Base-by-base conservation (phyloP, 257 asterid genomes). In the Thymus mandschuricus region DNA sequence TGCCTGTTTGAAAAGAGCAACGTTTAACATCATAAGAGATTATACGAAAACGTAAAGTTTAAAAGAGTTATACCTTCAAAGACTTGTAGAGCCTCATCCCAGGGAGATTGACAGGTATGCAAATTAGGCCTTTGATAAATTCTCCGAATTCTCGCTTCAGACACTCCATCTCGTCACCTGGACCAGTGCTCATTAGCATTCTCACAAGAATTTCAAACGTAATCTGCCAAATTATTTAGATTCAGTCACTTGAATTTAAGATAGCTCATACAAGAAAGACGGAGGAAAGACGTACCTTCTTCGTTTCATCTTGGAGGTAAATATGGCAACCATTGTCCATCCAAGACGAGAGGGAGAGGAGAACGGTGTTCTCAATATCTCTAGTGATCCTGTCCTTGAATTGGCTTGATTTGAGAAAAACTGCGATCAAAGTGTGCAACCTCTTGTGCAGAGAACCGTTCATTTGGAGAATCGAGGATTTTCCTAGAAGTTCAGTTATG, bases 81-180 rank as follows among this genome's bases (percentile, higher is more conserved):
- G 99, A 90, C 71, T 82, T 95, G 67, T 95, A 88, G 35, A 95
- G 80, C 15, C 89, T 83, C 50, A 96, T 92, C 27, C 99, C 99
- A 0, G 99, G 99, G 73, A 95, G 79, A 48, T 95, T 95, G 61
- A 95, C 71, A n/a, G 99, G 99, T 41, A 95, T 34, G 70, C 97
- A 95, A 63, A 95, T 90, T 75, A 95, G 83, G 60, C 98, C 99
- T 74, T 92, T 95, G 82, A 87, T 86, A 48, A 89, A 87, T 70
- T 89, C 96, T 68, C 82, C 98, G 30, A 92, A 95, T 77, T 95
- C 91, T 75, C 61, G 76, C 81, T 88, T 89, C 10, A 95, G 75
- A 49, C 78, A 80, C 60, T 87, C 75, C 89, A 95, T 76, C 55
- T 89, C 92, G 75, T 88, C 89, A 8, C 98, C 96, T 6, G 90